phyloP scores from a whole-genome alignment of 805 yeast genomes.

The Vanderwaltozyma polyspora region DNA sequence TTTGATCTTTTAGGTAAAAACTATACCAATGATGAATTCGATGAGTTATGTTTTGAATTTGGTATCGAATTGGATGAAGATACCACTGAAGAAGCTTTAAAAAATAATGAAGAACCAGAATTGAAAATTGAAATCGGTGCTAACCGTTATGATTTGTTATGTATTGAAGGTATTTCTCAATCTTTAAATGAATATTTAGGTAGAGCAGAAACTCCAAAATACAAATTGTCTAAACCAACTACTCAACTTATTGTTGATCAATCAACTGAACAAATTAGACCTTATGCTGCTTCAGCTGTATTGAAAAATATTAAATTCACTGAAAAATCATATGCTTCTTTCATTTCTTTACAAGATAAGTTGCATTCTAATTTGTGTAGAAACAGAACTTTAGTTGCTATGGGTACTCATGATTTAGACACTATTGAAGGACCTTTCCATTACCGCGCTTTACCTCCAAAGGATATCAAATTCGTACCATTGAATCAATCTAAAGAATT shows the following conservation, averaged over 20 bases:
- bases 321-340: slow-evolving; percentile 81
- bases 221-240: slow-evolving; percentile 46
- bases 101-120: slow-evolving; percentile 61
- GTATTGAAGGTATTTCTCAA: slow-evolving; percentile 96
- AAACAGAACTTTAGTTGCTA: slow-evolving; percentile 93
- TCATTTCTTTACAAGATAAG: slow-evolving; percentile 92
- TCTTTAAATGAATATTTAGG: slow-evolving; percentile 88
- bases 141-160: slow-evolving; percentile 94
- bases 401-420: slow-evolving; percentile 95
- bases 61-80: slow-evolving; percentile 98
- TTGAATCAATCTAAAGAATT: slow-evolving; percentile 58
- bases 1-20: slow-evolving; percentile 63
- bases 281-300: slow-evolving; percentile 91
- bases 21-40: slow-evolving; percentile 83
- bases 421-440: slow-evolving; percentile 72
- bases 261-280: slow-evolving; percentile 68
- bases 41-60: slow-evolving; percentile 92
- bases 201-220: slow-evolving; percentile 51
- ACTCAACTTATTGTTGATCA: slow-evolving; percentile 68
- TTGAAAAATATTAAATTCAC: slow-evolving; percentile 74
- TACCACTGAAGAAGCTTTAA: slow-evolving; percentile 53
- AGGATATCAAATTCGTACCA: slow-evolving; percentile 64
- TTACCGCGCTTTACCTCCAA: slow-evolving; percentile 75
- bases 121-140: slow-evolving; percentile 96
- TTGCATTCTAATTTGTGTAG: slow-evolving; percentile 92